Evolutionary conservation across 2,329 filamentous ascomycete species (phyloP), one percentile per base, ranked within the genome.

Genomic region (Paecilomyces sp.): DNA sequence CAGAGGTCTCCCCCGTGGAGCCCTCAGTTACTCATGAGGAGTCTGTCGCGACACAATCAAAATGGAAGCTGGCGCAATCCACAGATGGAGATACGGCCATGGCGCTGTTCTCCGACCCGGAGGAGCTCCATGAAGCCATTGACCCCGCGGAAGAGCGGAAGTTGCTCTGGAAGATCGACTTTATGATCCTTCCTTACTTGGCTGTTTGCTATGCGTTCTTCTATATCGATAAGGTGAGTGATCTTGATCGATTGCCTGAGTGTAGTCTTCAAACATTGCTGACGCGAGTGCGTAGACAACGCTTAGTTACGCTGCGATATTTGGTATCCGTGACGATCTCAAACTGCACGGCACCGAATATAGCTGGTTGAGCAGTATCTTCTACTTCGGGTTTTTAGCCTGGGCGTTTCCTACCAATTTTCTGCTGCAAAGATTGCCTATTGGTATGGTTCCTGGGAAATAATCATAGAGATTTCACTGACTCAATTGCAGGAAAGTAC

Each of bases 281-380:
- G 30, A 56, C 54, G 22, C 54, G 11, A 8, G 47, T 13, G 3
- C 18, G 50, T 28, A 85, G 74, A 85, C 83, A 0, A 85, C 81
- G 0, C 71, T 85, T 31, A 84, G 80, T 0, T 88, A 87, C 63
- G 85, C 86, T 0, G 85, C 86, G 22, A 84, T 88, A 56, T 87
- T 88, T 60, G 85, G 85, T 1, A 83, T 89, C 61, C 77, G 79
- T 24, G 79, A 85, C 1, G 85, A 86, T 62, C 76, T 88, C 8
- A 64, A 80, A 13, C 76, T 88, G 1, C 74, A 79, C n/a, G 83
- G 83, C 1, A 78, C 80, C 0, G 75, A 87, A 62, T 88, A 88
- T 65, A 83, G 76, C 60, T 85, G 82, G 79, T 72, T 84, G 0
- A 79, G 75, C 36, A 79, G 76, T 60, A 78, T 84, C 13, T 85